These are phyloP conservation scores for Beverwykella pulmonaria DNA, from an alignment of 495 filamentous ascomycete genomes.

Conservation along the genomic window DNA sequence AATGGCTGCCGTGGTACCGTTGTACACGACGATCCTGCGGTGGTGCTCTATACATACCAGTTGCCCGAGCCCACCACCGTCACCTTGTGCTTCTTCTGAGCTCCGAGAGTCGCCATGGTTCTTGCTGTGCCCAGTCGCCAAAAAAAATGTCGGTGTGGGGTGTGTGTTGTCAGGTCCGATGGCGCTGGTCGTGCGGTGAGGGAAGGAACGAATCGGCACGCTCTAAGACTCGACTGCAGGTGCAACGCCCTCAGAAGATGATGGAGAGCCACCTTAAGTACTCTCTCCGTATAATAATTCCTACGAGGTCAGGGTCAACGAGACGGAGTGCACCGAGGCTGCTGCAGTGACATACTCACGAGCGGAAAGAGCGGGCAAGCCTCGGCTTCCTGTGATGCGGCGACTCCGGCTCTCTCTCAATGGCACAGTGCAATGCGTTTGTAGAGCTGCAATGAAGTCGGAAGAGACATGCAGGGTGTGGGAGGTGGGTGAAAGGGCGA, in stretches of 20 bases:
- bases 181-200: conserved; percentile 2
- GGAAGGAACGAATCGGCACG: background rate
- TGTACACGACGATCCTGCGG: background rate
- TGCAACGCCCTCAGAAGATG: background rate
- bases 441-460: background rate
- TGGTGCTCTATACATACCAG: conserved; percentile 64
- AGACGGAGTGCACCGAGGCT: conserved; percentile 20
- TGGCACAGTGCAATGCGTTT: background rate
- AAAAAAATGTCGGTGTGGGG: background rate
- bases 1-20: background rate
- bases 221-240: conserved; percentile 4
- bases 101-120: conserved; percentile 45
- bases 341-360: background rate
- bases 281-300: background rate
- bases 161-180: background rate
- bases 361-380: background rate
- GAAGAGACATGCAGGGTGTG: background rate
- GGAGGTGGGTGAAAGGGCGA: no score
- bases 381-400: conserved; percentile 31
- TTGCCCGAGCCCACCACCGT: conserved; percentile 94
- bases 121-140: background rate
- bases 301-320: conserved; percentile 4
- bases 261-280: conserved; percentile 28
- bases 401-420: conserved; percentile 2
- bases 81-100: conserved; percentile 81